Conservation (phyloP, 1,139 yeast species). For the Hansenula lynferdii region DNA sequence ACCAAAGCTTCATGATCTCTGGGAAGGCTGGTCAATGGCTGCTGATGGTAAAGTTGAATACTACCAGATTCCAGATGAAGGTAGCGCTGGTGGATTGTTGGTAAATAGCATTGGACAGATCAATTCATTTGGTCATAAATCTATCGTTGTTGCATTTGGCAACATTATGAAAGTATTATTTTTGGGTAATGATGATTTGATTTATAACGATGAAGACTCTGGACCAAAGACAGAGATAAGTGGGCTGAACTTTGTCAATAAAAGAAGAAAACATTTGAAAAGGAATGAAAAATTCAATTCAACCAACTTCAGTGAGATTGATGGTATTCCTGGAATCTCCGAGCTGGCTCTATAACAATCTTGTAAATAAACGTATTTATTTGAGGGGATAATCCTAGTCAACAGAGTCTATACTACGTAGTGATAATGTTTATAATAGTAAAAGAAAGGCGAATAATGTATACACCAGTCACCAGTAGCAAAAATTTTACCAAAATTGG, state of each 20-base stretch:
- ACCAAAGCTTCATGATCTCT: constrained; percentile 33
- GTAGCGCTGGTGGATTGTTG: constrained; percentile 34
- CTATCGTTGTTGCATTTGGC: constrained; percentile 72
- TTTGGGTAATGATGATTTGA: constrained; percentile 56
- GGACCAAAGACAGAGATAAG: constrained; percentile 25
- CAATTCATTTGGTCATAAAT: constrained; percentile 69
- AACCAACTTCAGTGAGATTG: constrained; percentile 18
- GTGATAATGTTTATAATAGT: too few species aligned
- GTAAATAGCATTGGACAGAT: constrained; percentile 49
- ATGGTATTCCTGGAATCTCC: constrained; percentile 17
- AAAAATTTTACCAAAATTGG: background rate
- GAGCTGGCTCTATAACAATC: constrained; percentile 9
- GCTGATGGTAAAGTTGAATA: constrained; percentile 56
- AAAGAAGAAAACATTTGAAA: constrained; percentile 25
- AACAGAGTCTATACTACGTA: too few species aligned
- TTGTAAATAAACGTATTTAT: background rate
- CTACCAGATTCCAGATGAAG: constrained; percentile 55
- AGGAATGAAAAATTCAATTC: constrained; percentile 9
- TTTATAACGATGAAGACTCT: constrained; percentile 34
- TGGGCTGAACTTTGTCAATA: constrained; percentile 29
- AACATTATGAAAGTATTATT: constrained; percentile 66
- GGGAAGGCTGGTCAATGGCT: constrained; percentile 82
- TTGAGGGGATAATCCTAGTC: too few species aligned
- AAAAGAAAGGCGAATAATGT: too few species aligned
- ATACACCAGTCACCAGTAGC: too few species aligned